phyloP scores from a whole-genome alignment of 2,329 filamentous ascomycete genomes.

The Microcyclospora pomicola region DNA sequence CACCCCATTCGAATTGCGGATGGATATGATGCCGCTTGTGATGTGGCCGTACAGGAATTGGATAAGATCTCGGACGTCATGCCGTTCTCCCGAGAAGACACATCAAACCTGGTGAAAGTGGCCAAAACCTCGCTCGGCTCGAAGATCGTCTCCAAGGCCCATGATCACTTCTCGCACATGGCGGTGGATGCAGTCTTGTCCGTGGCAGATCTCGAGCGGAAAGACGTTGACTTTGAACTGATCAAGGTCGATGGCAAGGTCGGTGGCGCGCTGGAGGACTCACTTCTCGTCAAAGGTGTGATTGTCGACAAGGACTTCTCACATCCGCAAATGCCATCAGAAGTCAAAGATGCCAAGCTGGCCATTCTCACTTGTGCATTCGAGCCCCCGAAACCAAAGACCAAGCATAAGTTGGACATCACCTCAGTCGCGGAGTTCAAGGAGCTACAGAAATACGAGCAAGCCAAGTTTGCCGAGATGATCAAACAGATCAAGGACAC shows the following conservation, averaged over 20 bases:
- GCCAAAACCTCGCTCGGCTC: slow-evolving; percentile 91
- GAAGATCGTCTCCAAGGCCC: slow-evolving; percentile 98
- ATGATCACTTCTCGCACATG: slow-evolving; percentile 96
- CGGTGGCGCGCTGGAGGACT: slow-evolving; percentile 83
- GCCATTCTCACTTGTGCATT: slow-evolving; percentile 97
- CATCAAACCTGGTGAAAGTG: slow-evolving; percentile 79
- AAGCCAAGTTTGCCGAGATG: slow-evolving; percentile 95
- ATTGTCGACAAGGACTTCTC: slow-evolving; percentile 99
- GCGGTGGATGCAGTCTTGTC: slow-evolving; percentile 94
- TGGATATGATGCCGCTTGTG: slow-evolving; percentile 93
- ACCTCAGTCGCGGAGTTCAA: slow-evolving; percentile 96
- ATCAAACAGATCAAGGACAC: slow-evolving; percentile 96
- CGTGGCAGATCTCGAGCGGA: slow-evolving; percentile 87
- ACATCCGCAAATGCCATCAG: slow-evolving; percentile 95
- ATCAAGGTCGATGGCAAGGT: slow-evolving; percentile 99
- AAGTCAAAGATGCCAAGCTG: slow-evolving; percentile 89
- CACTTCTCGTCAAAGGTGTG: slow-evolving; percentile 88
- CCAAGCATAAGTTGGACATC: slow-evolving; percentile 98
- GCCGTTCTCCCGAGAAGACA: slow-evolving; percentile 67
- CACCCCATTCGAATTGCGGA: slow-evolving; percentile 98
- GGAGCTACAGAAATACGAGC: slow-evolving; percentile 90
- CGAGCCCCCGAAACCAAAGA: slow-evolving; percentile 98
- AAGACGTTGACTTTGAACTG: slow-evolving; percentile 95
- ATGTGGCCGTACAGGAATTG: slow-evolving; percentile 84
- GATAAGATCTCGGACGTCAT: slow-evolving; percentile 89